Base-by-base conservation (phyloP, 2,329 filamentous ascomycete genomes). In the Arthrocladium fulminans region DNA sequence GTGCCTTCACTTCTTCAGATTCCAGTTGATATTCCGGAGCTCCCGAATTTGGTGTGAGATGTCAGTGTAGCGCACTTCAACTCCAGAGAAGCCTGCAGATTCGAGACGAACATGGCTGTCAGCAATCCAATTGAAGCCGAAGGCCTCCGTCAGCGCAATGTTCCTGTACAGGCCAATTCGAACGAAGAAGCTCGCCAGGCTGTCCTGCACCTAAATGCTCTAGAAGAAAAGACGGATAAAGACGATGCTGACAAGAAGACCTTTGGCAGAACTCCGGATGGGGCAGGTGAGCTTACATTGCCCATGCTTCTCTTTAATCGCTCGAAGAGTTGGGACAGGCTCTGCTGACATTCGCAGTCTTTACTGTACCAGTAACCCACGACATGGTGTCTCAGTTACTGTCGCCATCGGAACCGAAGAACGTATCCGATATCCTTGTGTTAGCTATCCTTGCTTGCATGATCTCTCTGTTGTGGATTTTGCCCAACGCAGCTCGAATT, bases 311-410 rank as follows among this genome's bases (percentile, higher is more conserved):
- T n/a, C 23, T 22, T 8, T 9, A 3, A 10, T 8, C 6, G 24
- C 17, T 10, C 4, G 23, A 15, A 15, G 27, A 6, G 9, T 22
- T 44, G 17, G 17, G 5, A 51, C 49, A 23, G 7, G 17, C 17
- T 19, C 12, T 22, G 27, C 41, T 44, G 41, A 44, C 27, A 12
- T 44, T 9, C 56, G 41, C 61, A 97, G 92, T 95, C 60, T 98
- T 98, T 65, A 84, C 88, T 50, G 92, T 98, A 47, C 92, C 92
- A 41, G 83, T 88, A 54, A 98, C 92, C 49, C 88, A 96, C 74
- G 92, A 98, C 70, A 97, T 98, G 92, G 90, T 98, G 59, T 94
- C 90, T 45, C 92, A 97, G 70, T 78, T 98, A 48, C 80, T 98
- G 59, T 92, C 94, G 60, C 92, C 92, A 45, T 86, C 85, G 57